Percentiles rank a stretch among this genome's conserved stretches.
Evolutionary conservation across 352 stramenopile genomes (phyloP).

Genomic region (Globisporangium orthogonon): DNA sequence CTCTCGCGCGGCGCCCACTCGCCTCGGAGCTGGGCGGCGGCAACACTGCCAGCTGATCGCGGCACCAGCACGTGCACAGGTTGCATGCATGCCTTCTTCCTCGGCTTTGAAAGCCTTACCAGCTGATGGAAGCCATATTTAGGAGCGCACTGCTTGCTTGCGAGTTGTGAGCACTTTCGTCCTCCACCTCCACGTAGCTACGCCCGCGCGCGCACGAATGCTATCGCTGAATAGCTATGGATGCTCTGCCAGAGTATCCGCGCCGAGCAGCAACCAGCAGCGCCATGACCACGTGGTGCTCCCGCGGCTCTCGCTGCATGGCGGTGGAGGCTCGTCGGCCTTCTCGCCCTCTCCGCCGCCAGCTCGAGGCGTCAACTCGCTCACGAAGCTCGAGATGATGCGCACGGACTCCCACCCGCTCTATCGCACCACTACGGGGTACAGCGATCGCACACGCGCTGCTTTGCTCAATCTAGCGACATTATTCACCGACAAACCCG

Average conservation of each 20-base stretch:
- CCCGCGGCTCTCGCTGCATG: constrained; percentile 28
- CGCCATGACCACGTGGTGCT: constrained; percentile 20
- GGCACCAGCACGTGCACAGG: no score
- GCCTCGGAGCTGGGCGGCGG: no score
- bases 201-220: background rate
- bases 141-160: no score
- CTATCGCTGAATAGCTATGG: constrained; percentile 19
- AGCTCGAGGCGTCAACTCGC: constrained; percentile 27
- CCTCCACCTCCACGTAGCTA: no score
- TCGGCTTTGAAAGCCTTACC: no score
- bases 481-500: background rate
- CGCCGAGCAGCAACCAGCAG: constrained; percentile 14
- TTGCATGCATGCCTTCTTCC: no score
- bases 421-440: constrained; percentile 52
- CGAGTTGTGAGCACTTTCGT: no score
- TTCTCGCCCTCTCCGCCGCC: constrained; percentile 15
- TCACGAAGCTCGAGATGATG: constrained; percentile 47
- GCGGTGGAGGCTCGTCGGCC: constrained; percentile 7
- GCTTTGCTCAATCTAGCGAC: background rate
- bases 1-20: no score
- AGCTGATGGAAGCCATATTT: no score
- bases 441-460: background rate
- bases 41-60: no score
- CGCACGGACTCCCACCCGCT: constrained; percentile 32
- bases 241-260: constrained; percentile 1